Evolutionary conservation across 2,329 filamentous ascomycete species (phyloP).

Genomic region (Xylaria digitata): DNA sequence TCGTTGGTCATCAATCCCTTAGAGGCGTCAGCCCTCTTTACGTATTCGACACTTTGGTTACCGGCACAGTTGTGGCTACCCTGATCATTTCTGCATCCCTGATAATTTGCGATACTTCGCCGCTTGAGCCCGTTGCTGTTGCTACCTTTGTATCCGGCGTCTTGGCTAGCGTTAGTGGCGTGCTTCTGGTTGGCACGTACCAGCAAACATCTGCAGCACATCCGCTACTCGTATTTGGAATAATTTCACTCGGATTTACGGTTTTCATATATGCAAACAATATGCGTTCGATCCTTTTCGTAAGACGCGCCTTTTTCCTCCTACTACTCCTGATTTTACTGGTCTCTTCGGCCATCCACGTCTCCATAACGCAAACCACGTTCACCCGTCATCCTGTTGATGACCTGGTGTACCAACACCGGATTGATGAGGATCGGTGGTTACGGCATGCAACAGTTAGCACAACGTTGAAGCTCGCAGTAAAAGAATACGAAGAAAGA

Average conservation of each 20-base stretch:
- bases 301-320: slow-evolving; percentile 56
- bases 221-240: slow-evolving; percentile 54
- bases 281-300: slow-evolving; percentile 56
- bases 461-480: slow-evolving; percentile 59
- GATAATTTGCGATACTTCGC: slow-evolving; percentile 60
- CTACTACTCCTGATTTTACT: slow-evolving; percentile 54
- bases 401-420: slow-evolving; percentile 61
- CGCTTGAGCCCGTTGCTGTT: slow-evolving; percentile 56
- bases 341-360: slow-evolving; percentile 54
- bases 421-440: slow-evolving; percentile 63
- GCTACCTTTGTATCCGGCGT: slow-evolving; percentile 59
- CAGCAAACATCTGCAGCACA: slow-evolving; percentile 54
- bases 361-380: slow-evolving; percentile 48
- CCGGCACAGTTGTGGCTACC: slow-evolving; percentile 59
- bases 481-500: slow-evolving; percentile 62
- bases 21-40: slow-evolving; percentile 58
- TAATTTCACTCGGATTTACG: slow-evolving; percentile 56
- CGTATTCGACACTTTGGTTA: slow-evolving; percentile 61
- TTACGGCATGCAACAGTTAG: slow-evolving; percentile 60
- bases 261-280: slow-evolving; percentile 58
- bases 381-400: slow-evolving; percentile 59
- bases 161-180: slow-evolving; percentile 52
- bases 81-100: slow-evolving; percentile 59
- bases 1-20: slow-evolving; percentile 44
- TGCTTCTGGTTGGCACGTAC: slow-evolving; percentile 58